phyloP scores from a whole-genome alignment of 371 early-diverging fungal species.

The Mucor velutinosus region DNA sequence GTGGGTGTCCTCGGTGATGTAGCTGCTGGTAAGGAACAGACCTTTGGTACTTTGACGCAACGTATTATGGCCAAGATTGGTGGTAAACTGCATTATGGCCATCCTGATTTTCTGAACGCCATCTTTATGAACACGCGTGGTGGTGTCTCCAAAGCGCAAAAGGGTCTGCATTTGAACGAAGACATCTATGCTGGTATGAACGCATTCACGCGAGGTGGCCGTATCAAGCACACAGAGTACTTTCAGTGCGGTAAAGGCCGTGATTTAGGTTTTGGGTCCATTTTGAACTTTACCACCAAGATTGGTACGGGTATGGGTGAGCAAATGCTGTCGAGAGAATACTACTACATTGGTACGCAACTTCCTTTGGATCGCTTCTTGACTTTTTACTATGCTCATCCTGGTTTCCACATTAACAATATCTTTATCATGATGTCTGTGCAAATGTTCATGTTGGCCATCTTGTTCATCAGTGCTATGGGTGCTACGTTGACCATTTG shows the following conservation, averaged over 20 bases:
- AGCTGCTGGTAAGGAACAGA: constrained; percentile 91
- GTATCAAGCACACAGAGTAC: constrained; percentile 92
- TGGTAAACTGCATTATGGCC: constrained; percentile 87
- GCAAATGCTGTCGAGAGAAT: constrained; percentile 89
- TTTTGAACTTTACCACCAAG: constrained; percentile 89
- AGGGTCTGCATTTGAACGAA: constrained; percentile 90
- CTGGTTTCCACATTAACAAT: constrained; percentile 93
- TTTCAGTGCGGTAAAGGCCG: constrained; percentile 93
- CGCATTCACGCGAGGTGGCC: constrained; percentile 82
- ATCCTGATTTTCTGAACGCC: constrained; percentile 91
- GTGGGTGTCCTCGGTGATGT: constrained; percentile 89
- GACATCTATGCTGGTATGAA: constrained; percentile 95
- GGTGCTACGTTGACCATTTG: constrained; percentile 59
- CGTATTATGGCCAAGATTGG: constrained; percentile 88
- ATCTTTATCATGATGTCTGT: constrained; percentile 87
- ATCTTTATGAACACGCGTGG: constrained; percentile 90
- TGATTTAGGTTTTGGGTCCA: constrained; percentile 90
- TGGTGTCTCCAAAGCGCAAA: constrained; percentile 89
- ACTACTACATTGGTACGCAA: constrained; percentile 87
- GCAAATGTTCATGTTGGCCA: constrained; percentile 81
- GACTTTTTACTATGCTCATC: constrained; percentile 89
- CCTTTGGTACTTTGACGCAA: constrained; percentile 88
- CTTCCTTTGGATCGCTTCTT: constrained; percentile 85
- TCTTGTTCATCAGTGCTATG: constrained; percentile 78
- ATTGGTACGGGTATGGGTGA: constrained; percentile 94